Conservation (phyloP, 2,329 filamentous ascomycete genomes). For the Alternaria ventricosa region DNA sequence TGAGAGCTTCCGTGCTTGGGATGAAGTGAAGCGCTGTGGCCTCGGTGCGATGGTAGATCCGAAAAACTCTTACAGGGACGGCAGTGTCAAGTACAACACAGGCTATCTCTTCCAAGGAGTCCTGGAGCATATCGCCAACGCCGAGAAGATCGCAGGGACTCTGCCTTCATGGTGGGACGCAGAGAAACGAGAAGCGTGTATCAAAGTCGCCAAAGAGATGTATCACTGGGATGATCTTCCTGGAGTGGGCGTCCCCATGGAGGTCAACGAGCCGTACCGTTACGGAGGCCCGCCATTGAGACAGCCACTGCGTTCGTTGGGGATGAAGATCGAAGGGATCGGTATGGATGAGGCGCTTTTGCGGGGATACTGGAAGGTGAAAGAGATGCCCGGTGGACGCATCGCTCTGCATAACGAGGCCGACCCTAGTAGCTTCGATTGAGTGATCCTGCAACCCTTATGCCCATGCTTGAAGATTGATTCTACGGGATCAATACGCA, state of each 20-base stretch:
- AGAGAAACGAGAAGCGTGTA: neutral
- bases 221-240: neutral
- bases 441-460: neutral
- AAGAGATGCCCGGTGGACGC: neutral
- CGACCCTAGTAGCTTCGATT: neutral
- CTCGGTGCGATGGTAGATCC: neutral
- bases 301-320: neutral
- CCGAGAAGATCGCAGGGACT: neutral
- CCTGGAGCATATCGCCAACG: neutral
- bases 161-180: neutral
- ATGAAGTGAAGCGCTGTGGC: neutral
- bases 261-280: neutral
- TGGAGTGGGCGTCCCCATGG: neutral
- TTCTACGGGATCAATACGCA: neutral
- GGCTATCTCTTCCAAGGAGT: neutral
- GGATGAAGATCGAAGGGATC: neutral
- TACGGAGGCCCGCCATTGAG: neutral
- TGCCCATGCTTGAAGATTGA: too few relatives aligned
- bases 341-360: neutral
- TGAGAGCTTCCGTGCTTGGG: neutral
- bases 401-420: neutral
- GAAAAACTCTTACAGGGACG: neutral
- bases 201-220: neutral
- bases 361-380: neutral
- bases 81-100: neutral